These are phyloP conservation scores for Claviceps paspali DNA, from an alignment of 2,329 filamentous ascomycete genomes.

Conservation along the genomic window DNA sequence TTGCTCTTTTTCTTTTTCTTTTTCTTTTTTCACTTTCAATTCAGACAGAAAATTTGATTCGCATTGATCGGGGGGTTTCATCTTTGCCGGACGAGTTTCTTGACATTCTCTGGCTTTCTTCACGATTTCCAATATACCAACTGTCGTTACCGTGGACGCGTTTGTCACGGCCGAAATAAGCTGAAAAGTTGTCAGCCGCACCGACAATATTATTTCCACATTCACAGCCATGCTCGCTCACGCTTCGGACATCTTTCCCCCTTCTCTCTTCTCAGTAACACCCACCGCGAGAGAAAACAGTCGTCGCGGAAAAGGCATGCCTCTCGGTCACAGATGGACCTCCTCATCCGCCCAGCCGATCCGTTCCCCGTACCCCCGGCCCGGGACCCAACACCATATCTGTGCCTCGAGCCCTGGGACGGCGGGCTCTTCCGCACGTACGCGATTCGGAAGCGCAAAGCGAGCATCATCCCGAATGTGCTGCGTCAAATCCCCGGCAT, in stretches of 20 bases:
- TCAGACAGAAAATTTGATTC: background rate
- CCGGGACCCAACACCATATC: slow-evolving; percentile 9
- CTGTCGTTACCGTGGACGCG: too few relatives aligned
- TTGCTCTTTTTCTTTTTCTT: background rate
- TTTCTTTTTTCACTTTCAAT: background rate
- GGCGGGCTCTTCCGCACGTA: slow-evolving; percentile 13
- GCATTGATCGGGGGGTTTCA: too few relatives aligned
- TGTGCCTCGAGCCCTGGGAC: slow-evolving; percentile 13
- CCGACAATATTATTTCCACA: too few relatives aligned
- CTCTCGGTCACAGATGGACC: slow-evolving; percentile 8
- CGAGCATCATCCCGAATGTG: slow-evolving; percentile 3
- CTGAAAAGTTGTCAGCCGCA: too few relatives aligned
- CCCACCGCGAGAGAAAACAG: too few relatives aligned
- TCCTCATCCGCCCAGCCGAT: slow-evolving; percentile 9
- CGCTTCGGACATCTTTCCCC: too few relatives aligned
- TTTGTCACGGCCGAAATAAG: too few relatives aligned
- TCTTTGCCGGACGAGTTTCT: too few relatives aligned
- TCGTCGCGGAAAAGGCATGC: background rate
- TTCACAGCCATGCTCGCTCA: too few relatives aligned
- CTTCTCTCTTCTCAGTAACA: too few relatives aligned
- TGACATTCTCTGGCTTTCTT: too few relatives aligned
- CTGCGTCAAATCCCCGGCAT: slow-evolving; percentile 2
- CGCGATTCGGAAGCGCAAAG: slow-evolving; percentile 8
- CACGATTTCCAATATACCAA: too few relatives aligned
- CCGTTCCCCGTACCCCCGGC: slow-evolving; percentile 5